Evolutionary conservation across 495 filamentous ascomycete species (phyloP).

Genomic region (Talaromyces adpressus): DNA sequence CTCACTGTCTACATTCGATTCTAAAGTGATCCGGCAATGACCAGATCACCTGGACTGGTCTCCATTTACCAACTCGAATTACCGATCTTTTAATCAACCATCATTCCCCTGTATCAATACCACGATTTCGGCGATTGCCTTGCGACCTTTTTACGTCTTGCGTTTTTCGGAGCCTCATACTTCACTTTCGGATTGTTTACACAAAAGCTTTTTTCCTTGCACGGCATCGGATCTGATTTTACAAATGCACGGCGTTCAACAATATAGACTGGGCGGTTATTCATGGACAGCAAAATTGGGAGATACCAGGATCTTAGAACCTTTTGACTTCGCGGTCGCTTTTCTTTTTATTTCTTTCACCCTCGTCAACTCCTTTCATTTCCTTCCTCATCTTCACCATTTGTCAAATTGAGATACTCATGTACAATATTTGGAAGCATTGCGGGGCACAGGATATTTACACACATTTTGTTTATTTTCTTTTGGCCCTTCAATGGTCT

Average conservation of each 20-base stretch:
- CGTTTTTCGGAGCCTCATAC: slow-evolving; percentile 3
- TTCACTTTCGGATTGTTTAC: neutral
- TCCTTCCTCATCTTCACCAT: slow-evolving; percentile 11
- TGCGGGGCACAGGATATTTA: neutral
- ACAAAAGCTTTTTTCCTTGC: neutral
- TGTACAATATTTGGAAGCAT: slow-evolving; percentile 10
- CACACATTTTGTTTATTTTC: neutral
- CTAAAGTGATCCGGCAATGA: neutral
- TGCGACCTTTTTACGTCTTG: neutral
- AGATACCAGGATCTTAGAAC: slow-evolving; percentile 42
- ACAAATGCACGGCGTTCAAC: neutral
- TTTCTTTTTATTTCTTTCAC: slow-evolving; percentile 18
- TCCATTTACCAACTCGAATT: neutral
- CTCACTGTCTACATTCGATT: neutral
- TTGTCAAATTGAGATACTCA: slow-evolving; percentile 13
- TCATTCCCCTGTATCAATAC: neutral
- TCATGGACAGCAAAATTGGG: slow-evolving; percentile 16
- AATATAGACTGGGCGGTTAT: slow-evolving; percentile 5
- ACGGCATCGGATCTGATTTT: slow-evolving; percentile 4
- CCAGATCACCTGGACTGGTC: neutral
- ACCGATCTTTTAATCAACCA: neutral
- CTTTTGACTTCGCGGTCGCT: slow-evolving; percentile 38
- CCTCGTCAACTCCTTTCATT: neutral
- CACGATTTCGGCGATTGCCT: neutral
- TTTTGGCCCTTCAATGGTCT: neutral